Conservation (phyloP, 164 flowering plant species). For the Warburgia ugandensis region DNA sequence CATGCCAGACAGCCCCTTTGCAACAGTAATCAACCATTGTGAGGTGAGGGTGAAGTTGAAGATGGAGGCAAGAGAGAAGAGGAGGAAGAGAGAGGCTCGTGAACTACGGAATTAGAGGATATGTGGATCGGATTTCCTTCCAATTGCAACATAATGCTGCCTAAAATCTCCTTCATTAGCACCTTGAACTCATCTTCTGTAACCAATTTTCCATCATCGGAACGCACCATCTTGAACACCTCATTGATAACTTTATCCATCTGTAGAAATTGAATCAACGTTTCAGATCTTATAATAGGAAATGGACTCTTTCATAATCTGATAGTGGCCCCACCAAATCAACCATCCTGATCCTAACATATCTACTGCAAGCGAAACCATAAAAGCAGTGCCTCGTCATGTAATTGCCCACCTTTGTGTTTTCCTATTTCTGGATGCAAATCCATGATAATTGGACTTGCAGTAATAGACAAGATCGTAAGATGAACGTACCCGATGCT, state of each 20-base stretch:
- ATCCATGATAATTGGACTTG: too few relatives aligned
- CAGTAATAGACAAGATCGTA: not conserved
- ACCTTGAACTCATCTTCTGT: constrained; percentile 84
- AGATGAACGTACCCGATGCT: not conserved
- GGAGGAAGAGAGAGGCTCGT: constrained; percentile 63
- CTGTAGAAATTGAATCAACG: constrained; percentile 25
- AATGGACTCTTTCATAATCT: too few relatives aligned
- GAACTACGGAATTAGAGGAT: constrained; percentile 72
- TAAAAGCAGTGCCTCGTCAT: too few relatives aligned
- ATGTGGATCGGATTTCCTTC: constrained; percentile 68
- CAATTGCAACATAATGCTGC: constrained; percentile 75
- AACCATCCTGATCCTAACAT: too few relatives aligned
- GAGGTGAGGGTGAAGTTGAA: not conserved
- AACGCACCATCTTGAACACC: constrained; percentile 46
- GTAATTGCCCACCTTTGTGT: too few relatives aligned
- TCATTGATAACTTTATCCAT: constrained; percentile 54
- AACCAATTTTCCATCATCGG: constrained; percentile 59
- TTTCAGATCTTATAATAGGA: too few relatives aligned
- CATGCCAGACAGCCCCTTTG: too few relatives aligned
- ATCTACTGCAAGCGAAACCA: too few relatives aligned
- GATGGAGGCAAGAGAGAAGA: constrained; percentile 39
- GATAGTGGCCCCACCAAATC: too few relatives aligned
- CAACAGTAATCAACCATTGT: too few relatives aligned
- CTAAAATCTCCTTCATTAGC: constrained; percentile 53
- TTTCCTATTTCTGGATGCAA: too few relatives aligned